Conservation (phyloP, 2,329 filamentous ascomycete genomes). For the Kalaharituber pfeilii region DNA sequence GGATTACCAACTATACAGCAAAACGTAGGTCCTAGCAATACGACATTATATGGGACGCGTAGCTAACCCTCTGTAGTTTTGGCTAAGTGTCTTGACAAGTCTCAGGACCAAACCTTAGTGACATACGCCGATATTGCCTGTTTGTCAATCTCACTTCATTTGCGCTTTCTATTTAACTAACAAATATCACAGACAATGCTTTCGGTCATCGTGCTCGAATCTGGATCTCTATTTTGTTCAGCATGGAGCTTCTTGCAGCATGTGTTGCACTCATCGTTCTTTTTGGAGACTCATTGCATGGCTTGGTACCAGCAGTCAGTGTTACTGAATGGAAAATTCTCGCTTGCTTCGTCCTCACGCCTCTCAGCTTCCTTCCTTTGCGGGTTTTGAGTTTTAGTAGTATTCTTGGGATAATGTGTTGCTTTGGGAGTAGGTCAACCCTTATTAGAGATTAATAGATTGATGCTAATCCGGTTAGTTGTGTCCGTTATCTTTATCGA, state of each 20-base stretch:
- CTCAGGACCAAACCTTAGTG: slow-evolving; percentile 60
- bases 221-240: slow-evolving; percentile 71
- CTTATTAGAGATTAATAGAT: slow-evolving; percentile 22
- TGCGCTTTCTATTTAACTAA: slow-evolving; percentile 25
- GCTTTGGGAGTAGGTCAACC: slow-evolving; percentile 56
- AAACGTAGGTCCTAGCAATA: slow-evolving; percentile 34
- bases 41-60: neutral
- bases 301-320: slow-evolving; percentile 54
- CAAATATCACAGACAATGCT: slow-evolving; percentile 25
- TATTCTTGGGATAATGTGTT: slow-evolving; percentile 79
- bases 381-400: slow-evolving; percentile 76
- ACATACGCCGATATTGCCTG: slow-evolving; percentile 91
- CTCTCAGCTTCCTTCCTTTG: slow-evolving; percentile 70
- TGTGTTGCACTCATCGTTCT: slow-evolving; percentile 80
- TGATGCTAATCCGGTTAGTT: slow-evolving; percentile 35
- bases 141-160: slow-evolving; percentile 29
- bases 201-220: slow-evolving; percentile 70
- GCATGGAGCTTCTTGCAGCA: slow-evolving; percentile 67
- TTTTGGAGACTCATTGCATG: slow-evolving; percentile 77
- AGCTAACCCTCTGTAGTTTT: slow-evolving; percentile 5
- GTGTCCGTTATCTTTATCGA: slow-evolving; percentile 69
- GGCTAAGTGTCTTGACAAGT: slow-evolving; percentile 48
- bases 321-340: slow-evolving; percentile 67
- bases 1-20: slow-evolving; percentile 70
- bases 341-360: slow-evolving; percentile 60